Percentiles rank a stretch among this genome's conserved stretches.
Conservation (phyloP, 1,139 yeast genomes). For the Hanseniaspora uvarum region DNA sequence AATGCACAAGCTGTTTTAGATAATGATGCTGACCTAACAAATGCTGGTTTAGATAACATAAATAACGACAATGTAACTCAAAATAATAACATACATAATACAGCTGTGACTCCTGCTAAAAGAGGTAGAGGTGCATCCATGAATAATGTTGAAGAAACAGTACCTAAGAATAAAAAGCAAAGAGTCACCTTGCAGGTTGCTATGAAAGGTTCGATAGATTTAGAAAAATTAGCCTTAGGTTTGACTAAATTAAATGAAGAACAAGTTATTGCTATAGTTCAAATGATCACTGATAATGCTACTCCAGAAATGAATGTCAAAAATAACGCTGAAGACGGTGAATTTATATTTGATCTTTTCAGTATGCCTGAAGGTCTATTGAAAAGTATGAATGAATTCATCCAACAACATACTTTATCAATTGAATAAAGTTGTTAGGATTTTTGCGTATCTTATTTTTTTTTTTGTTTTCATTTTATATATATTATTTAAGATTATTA, state of each 20-base stretch:
- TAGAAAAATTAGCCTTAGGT: conserved; percentile 84
- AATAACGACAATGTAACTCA: neutral
- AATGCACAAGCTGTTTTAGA: conserved; percentile 6
- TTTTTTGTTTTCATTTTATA: neutral
- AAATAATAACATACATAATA: neutral
- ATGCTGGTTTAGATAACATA: conserved; percentile 21
- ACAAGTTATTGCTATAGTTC: conserved; percentile 86
- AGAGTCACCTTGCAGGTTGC: conserved; percentile 34
- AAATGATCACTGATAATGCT: conserved; percentile 93
- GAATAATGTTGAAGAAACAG: conserved; percentile 33
- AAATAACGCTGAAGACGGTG: conserved; percentile 94
- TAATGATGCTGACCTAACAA: conserved; percentile 19
- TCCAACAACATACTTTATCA: conserved; percentile 45
- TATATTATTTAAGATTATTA: neutral
- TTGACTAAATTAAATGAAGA: conserved; percentile 83
- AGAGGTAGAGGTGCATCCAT: conserved; percentile 27
- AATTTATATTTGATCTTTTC: conserved; percentile 89
- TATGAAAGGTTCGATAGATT: conserved; percentile 63
- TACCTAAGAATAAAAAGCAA: conserved; percentile 47
- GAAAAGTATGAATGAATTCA: conserved; percentile 91
- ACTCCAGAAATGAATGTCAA: conserved; percentile 93
- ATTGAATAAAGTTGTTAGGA: conserved; percentile 19
- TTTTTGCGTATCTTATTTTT: conserved; percentile 14
- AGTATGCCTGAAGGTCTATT: conserved; percentile 86
- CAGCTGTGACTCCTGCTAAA: conserved; percentile 14